These are phyloP conservation scores for Fraxinus dipetala DNA, from an alignment of 305 asterid genomes.

Conservation along the genomic window DNA sequence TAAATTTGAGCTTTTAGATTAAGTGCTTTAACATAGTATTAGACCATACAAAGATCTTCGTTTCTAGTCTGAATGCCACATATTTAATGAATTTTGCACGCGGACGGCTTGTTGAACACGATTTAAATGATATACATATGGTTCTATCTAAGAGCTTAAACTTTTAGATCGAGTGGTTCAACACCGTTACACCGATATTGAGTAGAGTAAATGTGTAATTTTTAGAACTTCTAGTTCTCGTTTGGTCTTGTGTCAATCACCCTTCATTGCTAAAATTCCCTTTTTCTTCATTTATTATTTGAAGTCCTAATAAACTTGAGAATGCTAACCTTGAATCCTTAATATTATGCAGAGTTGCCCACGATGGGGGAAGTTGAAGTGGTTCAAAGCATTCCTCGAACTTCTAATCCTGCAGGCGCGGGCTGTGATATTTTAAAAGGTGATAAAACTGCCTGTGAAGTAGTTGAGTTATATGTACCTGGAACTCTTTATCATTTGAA, in stretches of 20 bases:
- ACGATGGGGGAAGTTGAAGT: constrained; percentile 15
- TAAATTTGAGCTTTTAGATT: background rate
- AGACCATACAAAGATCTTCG: background rate
- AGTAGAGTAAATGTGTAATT: background rate
- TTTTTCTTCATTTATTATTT: background rate
- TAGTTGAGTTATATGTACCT: constrained; percentile 57
- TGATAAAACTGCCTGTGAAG: constrained; percentile 21
- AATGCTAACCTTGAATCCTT: background rate
- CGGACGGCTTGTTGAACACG: background rate
- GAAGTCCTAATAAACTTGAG: background rate
- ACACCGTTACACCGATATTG: background rate
- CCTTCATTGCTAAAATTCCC: background rate
- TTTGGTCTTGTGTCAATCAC: background rate
- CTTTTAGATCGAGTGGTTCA: background rate
- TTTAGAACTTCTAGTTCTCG: background rate
- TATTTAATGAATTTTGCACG: background rate
- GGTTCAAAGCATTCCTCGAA: constrained; percentile 16
- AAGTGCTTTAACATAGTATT: background rate
- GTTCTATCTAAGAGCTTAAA: background rate
- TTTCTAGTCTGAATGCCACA: background rate
- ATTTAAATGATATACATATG: background rate
- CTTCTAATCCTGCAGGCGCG: constrained; percentile 26
- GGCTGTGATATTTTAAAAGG: constrained; percentile 23
- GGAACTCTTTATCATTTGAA: constrained; percentile 65
- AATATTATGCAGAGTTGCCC: constrained; percentile 33